Evolutionary conservation across 169 alveolate genomes (phyloP).

Genomic region (Cardiosporidium cionae): DNA sequence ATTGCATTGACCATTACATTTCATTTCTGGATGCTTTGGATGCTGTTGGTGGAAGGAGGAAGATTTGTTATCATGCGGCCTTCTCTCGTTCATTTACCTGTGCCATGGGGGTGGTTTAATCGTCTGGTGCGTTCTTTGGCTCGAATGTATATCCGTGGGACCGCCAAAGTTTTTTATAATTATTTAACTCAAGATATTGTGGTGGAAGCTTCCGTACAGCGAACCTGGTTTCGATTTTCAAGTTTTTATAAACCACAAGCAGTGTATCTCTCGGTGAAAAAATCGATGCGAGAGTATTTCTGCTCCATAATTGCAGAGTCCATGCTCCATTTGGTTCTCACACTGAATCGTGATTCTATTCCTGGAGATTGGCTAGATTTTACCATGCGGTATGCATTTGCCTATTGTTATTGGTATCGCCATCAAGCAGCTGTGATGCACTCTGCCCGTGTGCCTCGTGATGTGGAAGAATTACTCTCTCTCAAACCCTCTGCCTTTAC

Average conservation of each 20-base stretch:
- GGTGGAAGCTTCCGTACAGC: constrained; percentile 38
- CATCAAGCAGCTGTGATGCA: constrained; percentile 18
- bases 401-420: constrained; percentile 40
- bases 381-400: constrained; percentile 38
- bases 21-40: constrained; percentile 32
- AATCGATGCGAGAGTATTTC: constrained; percentile 30
- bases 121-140: constrained; percentile 32
- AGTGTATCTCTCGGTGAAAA: constrained; percentile 23
- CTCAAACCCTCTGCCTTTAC: constrained; percentile 20
- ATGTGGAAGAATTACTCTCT: constrained; percentile 32
- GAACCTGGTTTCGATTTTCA: constrained; percentile 24
- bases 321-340: constrained; percentile 25
- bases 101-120: constrained; percentile 34
- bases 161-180: constrained; percentile 35
- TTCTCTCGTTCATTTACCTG: constrained; percentile 20
- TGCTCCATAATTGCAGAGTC: constrained; percentile 33
- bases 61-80: constrained; percentile 39
- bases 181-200: constrained; percentile 37
- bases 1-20: constrained; percentile 4
- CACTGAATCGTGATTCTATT: constrained; percentile 29
- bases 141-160: constrained; percentile 27
- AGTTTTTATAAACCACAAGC: constrained; percentile 19
- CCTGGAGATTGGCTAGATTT: constrained; percentile 44
- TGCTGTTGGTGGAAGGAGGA: constrained; percentile 36
- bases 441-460: constrained; percentile 21